Percentiles rank a stretch among this genome's conserved stretches.
Conservation (phyloP, 2,329 filamentous ascomycete genomes). For the Alternaria conjuncta region DNA sequence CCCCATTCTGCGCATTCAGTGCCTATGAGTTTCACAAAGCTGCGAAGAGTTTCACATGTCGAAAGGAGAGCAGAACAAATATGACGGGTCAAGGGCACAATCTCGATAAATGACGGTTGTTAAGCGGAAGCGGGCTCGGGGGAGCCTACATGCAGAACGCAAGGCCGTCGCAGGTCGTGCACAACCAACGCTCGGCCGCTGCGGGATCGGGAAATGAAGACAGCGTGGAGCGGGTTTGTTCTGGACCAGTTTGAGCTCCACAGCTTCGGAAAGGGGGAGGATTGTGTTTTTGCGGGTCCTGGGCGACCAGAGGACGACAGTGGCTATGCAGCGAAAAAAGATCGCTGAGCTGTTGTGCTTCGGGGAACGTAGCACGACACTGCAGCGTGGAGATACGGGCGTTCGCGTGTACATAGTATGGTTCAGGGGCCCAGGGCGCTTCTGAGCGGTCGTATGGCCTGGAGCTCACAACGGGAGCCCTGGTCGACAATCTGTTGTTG, state of each 20-base stretch:
- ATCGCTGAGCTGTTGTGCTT: background rate
- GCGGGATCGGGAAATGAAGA: constrained; percentile 42
- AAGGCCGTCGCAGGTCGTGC: constrained; percentile 25
- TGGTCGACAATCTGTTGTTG: constrained; percentile 23
- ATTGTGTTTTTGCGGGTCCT: constrained; percentile 12
- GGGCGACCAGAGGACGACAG: constrained; percentile 2
- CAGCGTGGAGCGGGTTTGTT: constrained; percentile 23
- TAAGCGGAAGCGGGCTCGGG: constrained; percentile 13
- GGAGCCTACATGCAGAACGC: constrained; percentile 21
- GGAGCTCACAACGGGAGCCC: constrained; percentile 14
- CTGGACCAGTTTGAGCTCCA: constrained; percentile 23
- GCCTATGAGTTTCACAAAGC: constrained; percentile 2
- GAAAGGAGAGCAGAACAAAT: constrained; percentile 8
- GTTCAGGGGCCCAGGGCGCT: constrained; percentile 34
- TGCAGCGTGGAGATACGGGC: background rate
- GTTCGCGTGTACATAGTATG: constrained; percentile 1
- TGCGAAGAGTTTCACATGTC: background rate
- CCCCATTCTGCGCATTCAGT: background rate
- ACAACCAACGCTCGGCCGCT: constrained; percentile 37
- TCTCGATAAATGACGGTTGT: constrained; percentile 15
- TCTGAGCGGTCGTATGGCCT: constrained; percentile 20
- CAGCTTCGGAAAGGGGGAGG: constrained; percentile 20
- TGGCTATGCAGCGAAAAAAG: background rate
- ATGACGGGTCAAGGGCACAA: constrained; percentile 21
- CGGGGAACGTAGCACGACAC: background rate